Conservation (phyloP, 225 moss, liverwort and hornwort genomes). For the Ulota crispa region DNA sequence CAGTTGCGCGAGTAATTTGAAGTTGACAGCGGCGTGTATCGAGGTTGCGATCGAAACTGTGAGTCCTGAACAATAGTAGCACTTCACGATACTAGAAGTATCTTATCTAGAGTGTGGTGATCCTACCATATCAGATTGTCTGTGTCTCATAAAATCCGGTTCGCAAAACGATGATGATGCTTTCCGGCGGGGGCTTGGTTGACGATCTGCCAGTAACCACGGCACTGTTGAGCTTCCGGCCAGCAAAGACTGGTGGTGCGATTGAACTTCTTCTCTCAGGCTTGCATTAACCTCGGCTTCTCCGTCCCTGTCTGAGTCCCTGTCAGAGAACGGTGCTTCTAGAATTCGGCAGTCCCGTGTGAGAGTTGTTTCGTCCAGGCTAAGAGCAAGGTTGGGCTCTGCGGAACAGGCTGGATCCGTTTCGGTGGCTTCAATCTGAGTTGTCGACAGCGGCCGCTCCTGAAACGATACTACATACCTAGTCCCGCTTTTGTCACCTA, state of each 20-base stretch:
- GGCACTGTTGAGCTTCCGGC: neutral
- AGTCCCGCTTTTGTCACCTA: neutral
- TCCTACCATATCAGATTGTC: constrained; percentile 12
- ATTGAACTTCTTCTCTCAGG: neutral
- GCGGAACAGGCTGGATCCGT: neutral
- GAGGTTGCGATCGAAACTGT: neutral
- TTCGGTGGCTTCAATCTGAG: neutral
- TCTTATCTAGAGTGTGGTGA: neutral
- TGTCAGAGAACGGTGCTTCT: neutral
- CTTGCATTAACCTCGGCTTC: neutral
- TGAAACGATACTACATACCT: constrained; percentile 5
- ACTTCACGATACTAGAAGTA: neutral
- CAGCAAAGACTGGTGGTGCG: neutral
- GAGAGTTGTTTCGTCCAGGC: neutral
- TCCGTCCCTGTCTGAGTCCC: neutral
- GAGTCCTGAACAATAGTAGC: neutral
- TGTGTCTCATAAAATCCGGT: neutral
- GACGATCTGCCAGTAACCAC: constrained; percentile 12
- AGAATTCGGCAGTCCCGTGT: neutral
- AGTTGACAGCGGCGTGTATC: no score
- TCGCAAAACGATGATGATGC: neutral
- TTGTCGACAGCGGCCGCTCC: neutral
- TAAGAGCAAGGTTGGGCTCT: constrained; percentile 5
- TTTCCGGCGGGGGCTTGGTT: neutral
- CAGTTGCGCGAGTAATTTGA: no score